phyloP scores from a whole-genome alignment of 495 filamentous ascomycete species.

The Penicillium herquei region DNA sequence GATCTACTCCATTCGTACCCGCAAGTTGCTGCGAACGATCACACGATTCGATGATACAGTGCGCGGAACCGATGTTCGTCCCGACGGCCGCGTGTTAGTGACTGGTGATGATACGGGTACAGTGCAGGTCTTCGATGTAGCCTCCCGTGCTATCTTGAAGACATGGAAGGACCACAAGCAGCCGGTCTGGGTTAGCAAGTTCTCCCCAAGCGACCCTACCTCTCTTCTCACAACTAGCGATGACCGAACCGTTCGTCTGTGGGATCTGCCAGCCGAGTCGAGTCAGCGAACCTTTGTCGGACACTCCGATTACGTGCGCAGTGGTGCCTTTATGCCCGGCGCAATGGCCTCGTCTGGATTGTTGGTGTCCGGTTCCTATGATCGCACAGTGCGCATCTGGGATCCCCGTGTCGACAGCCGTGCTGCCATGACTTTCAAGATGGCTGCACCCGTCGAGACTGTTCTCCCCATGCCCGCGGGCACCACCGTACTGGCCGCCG shows the following conservation, averaged over 20 bases:
- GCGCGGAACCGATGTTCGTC: constrained; percentile 79
- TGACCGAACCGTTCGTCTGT: constrained; percentile 86
- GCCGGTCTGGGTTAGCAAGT: constrained; percentile 88
- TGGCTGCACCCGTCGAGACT: constrained; percentile 79
- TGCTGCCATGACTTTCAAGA: constrained; percentile 88
- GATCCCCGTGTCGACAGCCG: constrained; percentile 71
- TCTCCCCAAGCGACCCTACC: constrained; percentile 82
- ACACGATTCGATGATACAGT: constrained; percentile 87
- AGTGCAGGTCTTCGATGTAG: constrained; percentile 92
- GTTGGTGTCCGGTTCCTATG: constrained; percentile 86
- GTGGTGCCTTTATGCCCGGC: constrained; percentile 80
- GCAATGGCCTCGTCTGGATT: constrained; percentile 64
- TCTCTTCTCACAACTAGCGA: constrained; percentile 81
- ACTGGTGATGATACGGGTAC: constrained; percentile 87
- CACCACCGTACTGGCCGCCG: constrained; percentile 79
- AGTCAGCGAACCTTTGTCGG: constrained; percentile 78
- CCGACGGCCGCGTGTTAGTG: constrained; percentile 84
- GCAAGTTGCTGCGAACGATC: constrained; percentile 87
- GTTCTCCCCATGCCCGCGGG: constrained; percentile 82
- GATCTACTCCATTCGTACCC: constrained; percentile 84
- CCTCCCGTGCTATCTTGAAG: constrained; percentile 85
- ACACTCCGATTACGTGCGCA: constrained; percentile 88
- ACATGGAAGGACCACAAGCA: constrained; percentile 96
- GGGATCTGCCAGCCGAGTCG: constrained; percentile 83
- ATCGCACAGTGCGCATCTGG: constrained; percentile 91